These are phyloP conservation scores for Sporisorium iseilematis-ciliati DNA, from an alignment of 1,284 basidiomycete genomes.

Conservation along the genomic window DNA sequence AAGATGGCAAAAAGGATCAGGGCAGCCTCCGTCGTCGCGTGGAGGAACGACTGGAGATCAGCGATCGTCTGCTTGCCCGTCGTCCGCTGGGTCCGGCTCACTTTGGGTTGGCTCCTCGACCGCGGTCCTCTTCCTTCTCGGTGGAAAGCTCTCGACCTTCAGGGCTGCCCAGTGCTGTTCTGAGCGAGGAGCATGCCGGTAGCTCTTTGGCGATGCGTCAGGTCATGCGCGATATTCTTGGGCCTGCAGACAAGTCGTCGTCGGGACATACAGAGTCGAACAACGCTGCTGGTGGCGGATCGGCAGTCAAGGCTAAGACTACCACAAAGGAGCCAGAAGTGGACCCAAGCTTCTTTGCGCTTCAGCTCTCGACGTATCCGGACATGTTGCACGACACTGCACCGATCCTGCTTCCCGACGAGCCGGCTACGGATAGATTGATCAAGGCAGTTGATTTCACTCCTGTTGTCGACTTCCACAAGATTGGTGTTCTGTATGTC, in stretches of 20 bases:
- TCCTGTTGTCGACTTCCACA: constrained; percentile 97
- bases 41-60: constrained; percentile 42
- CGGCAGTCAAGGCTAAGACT: constrained; percentile 10
- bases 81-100: constrained; percentile 52
- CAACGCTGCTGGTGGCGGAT: background rate
- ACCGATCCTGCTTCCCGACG: constrained; percentile 72
- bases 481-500: constrained; percentile 95
- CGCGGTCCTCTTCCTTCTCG: constrained; percentile 82
- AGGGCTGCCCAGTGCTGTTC: constrained; percentile 9
- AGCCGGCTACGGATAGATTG: constrained; percentile 75
- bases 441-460: constrained; percentile 83
- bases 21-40: constrained; percentile 40
- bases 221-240: constrained; percentile 54
- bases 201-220: constrained; percentile 49
- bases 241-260: constrained; percentile 19
- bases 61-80: constrained; percentile 48
- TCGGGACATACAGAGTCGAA: background rate
- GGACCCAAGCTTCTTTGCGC: constrained; percentile 86
- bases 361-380: constrained; percentile 79
- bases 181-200: constrained; percentile 16
- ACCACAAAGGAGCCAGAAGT: constrained; percentile 70
- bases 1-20: background rate
- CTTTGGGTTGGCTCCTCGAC: constrained; percentile 49
- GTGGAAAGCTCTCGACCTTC: constrained; percentile 21
- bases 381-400: constrained; percentile 67